These are phyloP conservation scores for Calonectria pteridis DNA, from an alignment of 2,329 filamentous ascomycete genomes.

Conservation along the genomic window DNA sequence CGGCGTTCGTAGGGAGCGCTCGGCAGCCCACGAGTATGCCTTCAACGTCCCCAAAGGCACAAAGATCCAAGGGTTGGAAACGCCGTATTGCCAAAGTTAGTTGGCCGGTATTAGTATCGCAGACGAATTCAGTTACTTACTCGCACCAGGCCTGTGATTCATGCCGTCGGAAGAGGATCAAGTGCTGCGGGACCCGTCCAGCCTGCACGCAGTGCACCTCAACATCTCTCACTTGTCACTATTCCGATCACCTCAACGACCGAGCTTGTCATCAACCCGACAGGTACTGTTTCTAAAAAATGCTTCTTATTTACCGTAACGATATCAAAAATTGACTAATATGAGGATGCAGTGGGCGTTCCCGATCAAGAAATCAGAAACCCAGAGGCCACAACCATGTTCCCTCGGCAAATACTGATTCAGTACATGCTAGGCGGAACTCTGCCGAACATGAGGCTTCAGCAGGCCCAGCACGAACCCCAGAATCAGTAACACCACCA, in stretches of 20 bases:
- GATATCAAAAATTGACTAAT: neutral
- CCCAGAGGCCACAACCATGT: neutral
- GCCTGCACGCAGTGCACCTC: constrained; percentile 7
- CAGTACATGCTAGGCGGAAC: neutral
- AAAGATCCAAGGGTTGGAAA: constrained; percentile 15
- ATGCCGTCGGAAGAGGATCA: constrained; percentile 16
- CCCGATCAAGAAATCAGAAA: neutral
- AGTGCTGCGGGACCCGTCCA: constrained; percentile 13
- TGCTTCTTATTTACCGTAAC: too few relatives aligned
- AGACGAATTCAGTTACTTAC: neutral
- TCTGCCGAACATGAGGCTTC: neutral
- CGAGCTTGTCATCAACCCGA: neutral
- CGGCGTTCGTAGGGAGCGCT: neutral
- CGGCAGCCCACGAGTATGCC: neutral
- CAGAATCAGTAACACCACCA: neutral
- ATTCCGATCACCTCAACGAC: constrained; percentile 5
- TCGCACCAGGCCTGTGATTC: constrained; percentile 8
- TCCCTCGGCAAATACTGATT: neutral
- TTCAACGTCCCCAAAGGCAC: neutral
- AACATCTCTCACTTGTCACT: neutral
- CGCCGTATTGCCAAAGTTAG: constrained; percentile 16
- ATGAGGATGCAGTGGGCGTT: neutral
- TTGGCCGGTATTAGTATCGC: neutral
- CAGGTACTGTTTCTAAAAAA: neutral
- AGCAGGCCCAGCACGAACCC: neutral